Evolutionary conservation across 2,329 filamentous ascomycete species (phyloP).

Genomic region (Chalaropsis ovoidea): DNA sequence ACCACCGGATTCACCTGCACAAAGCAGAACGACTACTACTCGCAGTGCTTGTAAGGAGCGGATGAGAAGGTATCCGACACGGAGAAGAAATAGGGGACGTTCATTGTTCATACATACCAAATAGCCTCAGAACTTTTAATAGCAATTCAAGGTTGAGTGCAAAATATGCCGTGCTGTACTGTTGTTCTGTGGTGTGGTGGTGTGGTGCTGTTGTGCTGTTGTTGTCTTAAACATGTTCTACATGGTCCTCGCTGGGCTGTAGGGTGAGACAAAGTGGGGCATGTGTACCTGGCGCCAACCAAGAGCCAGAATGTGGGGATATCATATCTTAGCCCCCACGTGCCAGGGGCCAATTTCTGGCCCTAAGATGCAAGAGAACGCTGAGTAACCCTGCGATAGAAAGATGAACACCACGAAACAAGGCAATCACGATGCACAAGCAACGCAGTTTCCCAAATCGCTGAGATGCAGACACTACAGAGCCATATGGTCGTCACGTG

Average conservation of each 20-base stretch:
- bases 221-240: background rate
- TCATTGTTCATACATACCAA: slow-evolving; percentile 11
- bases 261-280: background rate
- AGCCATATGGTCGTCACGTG: background rate
- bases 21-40: slow-evolving; percentile 35
- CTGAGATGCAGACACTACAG: background rate
- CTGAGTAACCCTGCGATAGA: background rate
- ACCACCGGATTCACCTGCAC: slow-evolving; percentile 33
- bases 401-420: no score
- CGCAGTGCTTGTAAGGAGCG: slow-evolving; percentile 34
- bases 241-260: background rate
- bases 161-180: background rate
- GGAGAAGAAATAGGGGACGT: background rate
- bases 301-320: background rate
- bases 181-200: background rate
- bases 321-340: background rate
- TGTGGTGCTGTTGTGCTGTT: background rate
- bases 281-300: background rate
- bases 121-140: background rate
- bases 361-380: no score
- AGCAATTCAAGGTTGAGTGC: background rate
- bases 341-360: background rate
- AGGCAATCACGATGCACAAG: background rate
- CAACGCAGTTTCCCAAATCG: background rate
- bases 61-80: background rate